Conservation (phyloP, 768 basidiomycete genomes). For the Glaciozyma martinii region DNA sequence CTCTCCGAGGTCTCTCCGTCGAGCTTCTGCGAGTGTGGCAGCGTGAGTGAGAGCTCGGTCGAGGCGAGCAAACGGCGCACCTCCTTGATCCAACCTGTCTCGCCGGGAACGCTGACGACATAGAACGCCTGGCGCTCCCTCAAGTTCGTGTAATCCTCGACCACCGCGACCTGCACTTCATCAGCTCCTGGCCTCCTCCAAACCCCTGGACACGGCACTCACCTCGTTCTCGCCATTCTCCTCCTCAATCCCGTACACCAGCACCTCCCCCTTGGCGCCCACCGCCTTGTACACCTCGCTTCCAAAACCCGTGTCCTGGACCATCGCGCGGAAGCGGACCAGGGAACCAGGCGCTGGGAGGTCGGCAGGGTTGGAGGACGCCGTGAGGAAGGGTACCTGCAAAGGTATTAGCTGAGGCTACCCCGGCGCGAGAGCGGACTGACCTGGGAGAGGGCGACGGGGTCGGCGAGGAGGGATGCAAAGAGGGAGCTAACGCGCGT, state of each 20-base stretch:
- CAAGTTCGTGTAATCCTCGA: slow-evolving; percentile 35
- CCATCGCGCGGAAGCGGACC: slow-evolving; percentile 36
- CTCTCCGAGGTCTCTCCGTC: slow-evolving; percentile 6
- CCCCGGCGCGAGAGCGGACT: too few species aligned
- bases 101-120: slow-evolving; percentile 35
- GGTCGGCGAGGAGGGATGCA: too few species aligned
- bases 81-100: slow-evolving; percentile 32
- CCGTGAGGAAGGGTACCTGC: slow-evolving; percentile 14
- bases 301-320: slow-evolving; percentile 36
- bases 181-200: background rate
- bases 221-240: slow-evolving; percentile 5
- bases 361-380: background rate
- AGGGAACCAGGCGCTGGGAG: slow-evolving; percentile 20
- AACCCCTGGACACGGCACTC: background rate
- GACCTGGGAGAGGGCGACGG: too few species aligned
- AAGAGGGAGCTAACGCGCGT: too few species aligned
- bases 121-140: slow-evolving; percentile 34
- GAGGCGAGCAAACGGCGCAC: background rate
- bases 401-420: background rate
- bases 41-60: background rate
- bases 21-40: slow-evolving; percentile 1
- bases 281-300: slow-evolving; percentile 33
- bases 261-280: background rate
- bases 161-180: background rate
- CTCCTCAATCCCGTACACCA: slow-evolving; percentile 23